These are phyloP conservation scores for Metschnikowia drakensbergensis DNA, from an alignment of 805 yeast genomes.

Conservation along the genomic window DNA sequence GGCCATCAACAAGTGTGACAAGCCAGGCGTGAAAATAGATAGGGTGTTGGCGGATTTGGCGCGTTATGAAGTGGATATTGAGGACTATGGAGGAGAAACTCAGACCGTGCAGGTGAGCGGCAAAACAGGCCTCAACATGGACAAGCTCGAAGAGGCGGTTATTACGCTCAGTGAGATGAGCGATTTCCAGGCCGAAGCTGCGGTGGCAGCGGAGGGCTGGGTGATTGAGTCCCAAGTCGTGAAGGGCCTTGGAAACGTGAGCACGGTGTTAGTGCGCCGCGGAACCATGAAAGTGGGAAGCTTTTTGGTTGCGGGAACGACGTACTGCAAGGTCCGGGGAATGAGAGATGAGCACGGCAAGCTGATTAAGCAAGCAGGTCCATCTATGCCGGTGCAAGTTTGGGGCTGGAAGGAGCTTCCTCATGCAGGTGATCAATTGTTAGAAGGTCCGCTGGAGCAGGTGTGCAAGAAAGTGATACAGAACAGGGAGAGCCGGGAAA, in stretches of 20 bases:
- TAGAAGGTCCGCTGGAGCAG: constrained; percentile 72
- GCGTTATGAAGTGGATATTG: constrained; percentile 74
- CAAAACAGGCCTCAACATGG: constrained; percentile 85
- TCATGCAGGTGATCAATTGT: constrained; percentile 79
- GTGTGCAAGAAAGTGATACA: constrained; percentile 70
- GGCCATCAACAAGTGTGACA: constrained; percentile 90
- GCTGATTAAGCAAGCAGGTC: constrained; percentile 61
- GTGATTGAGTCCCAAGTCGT: constrained; percentile 79
- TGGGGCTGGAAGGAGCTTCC: constrained; percentile 95
- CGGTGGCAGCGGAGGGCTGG: constrained; percentile 75
- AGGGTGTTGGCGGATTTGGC: constrained; percentile 77
- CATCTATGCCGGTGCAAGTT: constrained; percentile 86
- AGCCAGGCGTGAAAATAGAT: constrained; percentile 68
- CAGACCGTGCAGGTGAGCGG: constrained; percentile 88
- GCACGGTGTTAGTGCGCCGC: constrained; percentile 77
- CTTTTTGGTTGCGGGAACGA: constrained; percentile 78
- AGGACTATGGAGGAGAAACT: constrained; percentile 92
- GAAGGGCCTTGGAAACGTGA: constrained; percentile 78
- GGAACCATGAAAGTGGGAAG: constrained; percentile 72
- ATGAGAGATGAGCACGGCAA: constrained; percentile 74
- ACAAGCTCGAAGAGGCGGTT: constrained; percentile 82
- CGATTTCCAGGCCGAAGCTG: constrained; percentile 64
- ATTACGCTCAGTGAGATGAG: constrained; percentile 78
- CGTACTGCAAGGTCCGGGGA: constrained; percentile 79
- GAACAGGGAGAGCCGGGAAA: constrained; percentile 55